Conservation (phyloP, 345 rosid genomes). For the Cardamine chenopodiifolia region DNA sequence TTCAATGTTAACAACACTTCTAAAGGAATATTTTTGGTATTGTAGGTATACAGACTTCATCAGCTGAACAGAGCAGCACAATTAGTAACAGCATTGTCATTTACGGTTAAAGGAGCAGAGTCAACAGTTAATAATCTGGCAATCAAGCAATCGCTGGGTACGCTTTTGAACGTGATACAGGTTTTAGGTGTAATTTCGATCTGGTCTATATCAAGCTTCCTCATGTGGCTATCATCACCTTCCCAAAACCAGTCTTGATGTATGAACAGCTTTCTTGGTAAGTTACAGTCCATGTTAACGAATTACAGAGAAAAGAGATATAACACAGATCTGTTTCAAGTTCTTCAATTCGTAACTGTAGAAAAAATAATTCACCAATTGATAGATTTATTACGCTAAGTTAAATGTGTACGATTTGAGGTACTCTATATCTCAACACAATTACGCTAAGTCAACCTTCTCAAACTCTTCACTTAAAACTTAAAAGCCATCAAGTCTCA, state of each 20-base stretch:
- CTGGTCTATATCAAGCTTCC: constrained; percentile 96
- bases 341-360: background rate
- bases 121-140: constrained; percentile 82
- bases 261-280: constrained; percentile 27
- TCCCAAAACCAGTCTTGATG: constrained; percentile 39
- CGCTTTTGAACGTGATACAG: constrained; percentile 84
- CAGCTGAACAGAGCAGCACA: constrained; percentile 97
- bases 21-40: constrained; percentile 9
- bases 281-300: background rate
- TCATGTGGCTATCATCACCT: constrained; percentile 67
- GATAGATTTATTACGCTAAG: too few relatives aligned
- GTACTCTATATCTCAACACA: background rate
- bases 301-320: background rate
- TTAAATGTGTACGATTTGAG: too few relatives aligned
- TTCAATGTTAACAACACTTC: background rate
- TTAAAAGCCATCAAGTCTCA: background rate
- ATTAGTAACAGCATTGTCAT: constrained; percentile 90
- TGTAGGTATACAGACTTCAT: constrained; percentile 93
- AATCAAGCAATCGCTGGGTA: constrained; percentile 79
- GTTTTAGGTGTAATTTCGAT: constrained; percentile 87
- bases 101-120: constrained; percentile 89
- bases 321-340: background rate
- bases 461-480: background rate
- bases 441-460: background rate
- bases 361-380: background rate